These are phyloP conservation scores for Trypanosoma grayi DNA, from an alignment of 208 protist species.

Conservation along the genomic window DNA sequence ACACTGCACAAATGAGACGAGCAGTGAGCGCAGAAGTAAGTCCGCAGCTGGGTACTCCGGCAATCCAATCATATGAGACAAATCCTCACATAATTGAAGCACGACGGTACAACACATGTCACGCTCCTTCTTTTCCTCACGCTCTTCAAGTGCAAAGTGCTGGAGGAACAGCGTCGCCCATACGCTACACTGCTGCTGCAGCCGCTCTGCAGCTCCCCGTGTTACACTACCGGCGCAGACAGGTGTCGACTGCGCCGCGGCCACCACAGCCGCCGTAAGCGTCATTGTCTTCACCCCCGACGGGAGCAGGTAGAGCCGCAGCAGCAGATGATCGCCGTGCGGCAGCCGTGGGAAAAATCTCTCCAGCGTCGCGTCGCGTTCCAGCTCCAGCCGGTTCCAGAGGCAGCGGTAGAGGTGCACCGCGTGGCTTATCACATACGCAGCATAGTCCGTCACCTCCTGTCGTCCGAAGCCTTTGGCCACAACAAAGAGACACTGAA, in stretches of 20 bases:
- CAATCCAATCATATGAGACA: slow-evolving; percentile 59
- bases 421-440: slow-evolving; percentile 55
- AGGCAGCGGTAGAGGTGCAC: slow-evolving; percentile 60
- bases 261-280: slow-evolving; percentile 62
- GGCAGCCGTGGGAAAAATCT: slow-evolving; percentile 58
- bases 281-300: slow-evolving; percentile 47
- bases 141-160: slow-evolving; percentile 33
- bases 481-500: slow-evolving; percentile 54
- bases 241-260: slow-evolving; percentile 69
- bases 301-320: slow-evolving; percentile 33
- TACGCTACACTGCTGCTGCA: slow-evolving; percentile 60
- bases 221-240: slow-evolving; percentile 22
- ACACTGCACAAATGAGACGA: slow-evolving; percentile 40
- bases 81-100: slow-evolving; percentile 65
- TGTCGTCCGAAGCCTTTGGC: slow-evolving; percentile 32
- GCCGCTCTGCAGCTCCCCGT: slow-evolving; percentile 15
- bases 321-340: slow-evolving; percentile 33
- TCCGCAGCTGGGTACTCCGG: slow-evolving; percentile 80
- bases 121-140: slow-evolving; percentile 37
- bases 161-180: slow-evolving; percentile 50
- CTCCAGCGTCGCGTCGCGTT: slow-evolving; percentile 36
- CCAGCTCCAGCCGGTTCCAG: slow-evolving; percentile 59
- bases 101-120: slow-evolving; percentile 29
- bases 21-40: slow-evolving; percentile 49
- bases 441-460: slow-evolving; percentile 38